Evolutionary conservation across 192 early-diverging fungal species (phyloP), one percentile per base, ranked within the genome.

Genomic region (Phycomyces nitens): DNA sequence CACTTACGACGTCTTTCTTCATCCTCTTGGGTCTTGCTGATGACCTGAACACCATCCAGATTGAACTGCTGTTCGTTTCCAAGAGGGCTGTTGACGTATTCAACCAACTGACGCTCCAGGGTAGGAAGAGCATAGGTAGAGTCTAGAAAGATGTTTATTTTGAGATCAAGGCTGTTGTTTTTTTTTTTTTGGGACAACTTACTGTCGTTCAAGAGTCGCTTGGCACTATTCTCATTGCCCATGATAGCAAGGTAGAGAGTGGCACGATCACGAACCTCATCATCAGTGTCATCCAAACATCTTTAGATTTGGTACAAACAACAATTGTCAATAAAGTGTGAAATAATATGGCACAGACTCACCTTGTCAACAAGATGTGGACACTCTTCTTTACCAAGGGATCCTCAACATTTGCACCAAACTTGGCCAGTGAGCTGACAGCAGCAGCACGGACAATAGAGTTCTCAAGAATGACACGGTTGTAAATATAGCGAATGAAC

Each of bases 401-500:
- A 39, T 96, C 94, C n/a, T 82, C 83, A 0, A 87, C 77, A 56
- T 90, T 78, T 20, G 92, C 85, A 29, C 93, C 95, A 80, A 99
- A 99, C 67, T 93, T 92, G 58, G 92, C 92, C 73, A 99, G 79
- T 1, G 96, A 92, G 26, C 86, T 92, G n/a, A 98, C 95, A 4
- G 97, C 96, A 5, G 97, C 96, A 11, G 92, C 96, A 42, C 96
- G 84, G 26, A 99, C 94, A 69, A 92, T 93, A 2, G 95, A 89
- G 68, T 95, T 97, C 64, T 99, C 97, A 51, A 99, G 81, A 65
- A 99, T 97, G 40, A 99, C 93, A 10, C 97, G 87, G 81, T 99
- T 99, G 85, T 99, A 99, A 64, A 99, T 99, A 72, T 97, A 97
- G n/a, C 95, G 85, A 70, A 99, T 96, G 73, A 93, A 99, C 73